phyloP scores from a whole-genome alignment of 1,284 basidiomycete genomes.

The Rhodotorula mucilaginosa region DNA sequence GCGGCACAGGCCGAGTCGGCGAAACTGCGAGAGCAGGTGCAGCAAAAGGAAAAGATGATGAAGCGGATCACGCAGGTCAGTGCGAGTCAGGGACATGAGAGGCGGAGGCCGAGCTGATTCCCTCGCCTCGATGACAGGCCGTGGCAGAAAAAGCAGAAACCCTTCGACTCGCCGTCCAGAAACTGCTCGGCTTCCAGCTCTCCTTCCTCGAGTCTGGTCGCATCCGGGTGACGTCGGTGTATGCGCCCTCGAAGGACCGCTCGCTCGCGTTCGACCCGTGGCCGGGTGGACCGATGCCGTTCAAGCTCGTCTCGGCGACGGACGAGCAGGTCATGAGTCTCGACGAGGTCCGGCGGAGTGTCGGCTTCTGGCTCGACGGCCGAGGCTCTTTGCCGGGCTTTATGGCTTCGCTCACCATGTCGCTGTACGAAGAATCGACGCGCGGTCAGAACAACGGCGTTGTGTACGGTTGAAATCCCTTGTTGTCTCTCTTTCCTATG shows the following conservation, averaged over 20 bases:
- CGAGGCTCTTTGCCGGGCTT: conserved; percentile 39
- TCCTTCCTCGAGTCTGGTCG: conserved; percentile 79
- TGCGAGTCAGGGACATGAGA: not conserved
- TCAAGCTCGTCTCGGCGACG: conserved; percentile 39
- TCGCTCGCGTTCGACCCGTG: conserved; percentile 42
- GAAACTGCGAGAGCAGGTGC: conserved; percentile 57
- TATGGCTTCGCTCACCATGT: conserved; percentile 43
- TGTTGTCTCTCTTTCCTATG: too few species aligned
- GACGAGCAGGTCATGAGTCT: conserved; percentile 39
- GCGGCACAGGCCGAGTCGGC: conserved; percentile 62
- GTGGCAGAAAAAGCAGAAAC: conserved; percentile 72
- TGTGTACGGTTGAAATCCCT: conserved; percentile 13
- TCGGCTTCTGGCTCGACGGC: conserved; percentile 43
- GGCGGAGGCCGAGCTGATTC: not conserved
- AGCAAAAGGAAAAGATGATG: conserved; percentile 66
- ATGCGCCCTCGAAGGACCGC: conserved; percentile 54
- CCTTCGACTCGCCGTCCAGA: conserved; percentile 74
- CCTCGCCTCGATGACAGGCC: conserved; percentile 46
- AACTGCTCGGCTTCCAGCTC: conserved; percentile 77
- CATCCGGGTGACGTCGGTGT: conserved; percentile 75
- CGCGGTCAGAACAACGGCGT: conserved; percentile 18
- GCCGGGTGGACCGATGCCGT: conserved; percentile 37
- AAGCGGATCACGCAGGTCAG: conserved; percentile 55
- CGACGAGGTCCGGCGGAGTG: conserved; percentile 33
- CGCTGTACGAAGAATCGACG: conserved; percentile 42